Percentiles rank a stretch among this genome's conserved stretches.
Evolutionary conservation across 2,329 filamentous ascomycete genomes (phyloP).

Genomic region (Aureobasidium musti): DNA sequence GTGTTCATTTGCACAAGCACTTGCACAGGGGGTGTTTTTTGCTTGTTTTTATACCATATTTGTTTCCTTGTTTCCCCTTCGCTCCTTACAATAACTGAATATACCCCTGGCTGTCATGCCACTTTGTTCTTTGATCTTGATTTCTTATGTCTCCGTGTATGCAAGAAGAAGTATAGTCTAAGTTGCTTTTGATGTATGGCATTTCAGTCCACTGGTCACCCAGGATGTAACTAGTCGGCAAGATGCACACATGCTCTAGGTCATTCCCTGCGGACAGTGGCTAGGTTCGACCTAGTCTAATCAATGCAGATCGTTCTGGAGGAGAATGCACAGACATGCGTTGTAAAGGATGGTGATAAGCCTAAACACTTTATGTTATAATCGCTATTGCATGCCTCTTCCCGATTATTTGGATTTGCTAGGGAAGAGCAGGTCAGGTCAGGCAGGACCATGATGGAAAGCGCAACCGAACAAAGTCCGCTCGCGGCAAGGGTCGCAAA

Average conservation of each 20-base stretch:
- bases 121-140: neutral
- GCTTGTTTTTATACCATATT: constrained; percentile 11
- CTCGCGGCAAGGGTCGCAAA: constrained; percentile 1
- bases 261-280: too few species aligned
- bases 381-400: too few species aligned
- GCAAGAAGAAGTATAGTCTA: neutral
- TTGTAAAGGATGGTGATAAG: too few species aligned
- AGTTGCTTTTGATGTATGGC: neutral
- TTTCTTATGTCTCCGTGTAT: neutral
- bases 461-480: constrained; percentile 30
- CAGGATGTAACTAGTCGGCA: neutral
- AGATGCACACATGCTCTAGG: too few species aligned
- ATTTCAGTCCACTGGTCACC: neutral
- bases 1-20: constrained; percentile 10
- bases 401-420: too few species aligned
- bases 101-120: constrained; percentile 32
- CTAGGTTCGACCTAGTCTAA: too few species aligned
- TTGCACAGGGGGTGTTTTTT: constrained; percentile 25
- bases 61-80: constrained; percentile 21
- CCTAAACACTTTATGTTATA: too few species aligned
- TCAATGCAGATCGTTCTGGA: too few species aligned
- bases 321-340: too few species aligned
- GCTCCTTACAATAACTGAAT: constrained; percentile 31
- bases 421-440: neutral
- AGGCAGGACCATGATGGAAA: constrained; percentile 19